Evolutionary conservation across 2,329 filamentous ascomycete genomes (phyloP), one percentile per base, ranked within the genome.

Genomic region (Fusarium gaditjirri): DNA sequence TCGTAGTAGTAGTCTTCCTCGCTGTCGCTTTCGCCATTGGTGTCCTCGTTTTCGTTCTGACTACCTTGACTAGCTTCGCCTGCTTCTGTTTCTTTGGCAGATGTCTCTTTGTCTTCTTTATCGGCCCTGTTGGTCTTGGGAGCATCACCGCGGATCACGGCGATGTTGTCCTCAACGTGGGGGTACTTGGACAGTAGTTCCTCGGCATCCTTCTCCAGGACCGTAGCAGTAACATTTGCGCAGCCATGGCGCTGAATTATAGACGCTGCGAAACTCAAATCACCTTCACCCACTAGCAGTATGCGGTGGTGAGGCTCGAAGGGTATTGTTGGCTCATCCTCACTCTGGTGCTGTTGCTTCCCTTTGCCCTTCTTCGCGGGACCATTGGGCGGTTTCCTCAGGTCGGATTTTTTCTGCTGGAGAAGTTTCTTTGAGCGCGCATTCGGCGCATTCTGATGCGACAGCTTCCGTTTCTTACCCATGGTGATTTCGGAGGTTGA

Each of bases 211-310:
- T 83, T 84, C 79, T 95, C 93, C 74, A 89, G 86, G 21, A 92
- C 90, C 5, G 93, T 94, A 41, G 92, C 92, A 0, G 89, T 91
- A 10, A 95, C 80, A 76, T 90, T 85, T 66, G 83, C 86, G 83
- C 90, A 93, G 72, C 84, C 86, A 82, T 94, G 92, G 76, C 92
- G 86, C 58, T 86, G 81, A 57, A 92, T 85, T 5, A 95, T 85
- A 4, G 89, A 91, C 33, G 87, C 87, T 17, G 93, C 88, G 80
- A 94, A 95, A 79, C 92, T 94, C 78, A 96, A 89, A 81, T 97
- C 93, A 72, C 90, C 93, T 79, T 96, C 93, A 76, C 93, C 93
- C 56, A 95, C 83, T 6, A 95, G 88, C 11, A 96, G 89, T 70
- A 95, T 94, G 75, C 87, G 84, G 73, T 94, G 89, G 75, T 87